Percentiles rank a stretch among this genome's conserved stretches.
Conservation (phyloP, 331 rosid species). For the Telfairia occidentalis region DNA sequence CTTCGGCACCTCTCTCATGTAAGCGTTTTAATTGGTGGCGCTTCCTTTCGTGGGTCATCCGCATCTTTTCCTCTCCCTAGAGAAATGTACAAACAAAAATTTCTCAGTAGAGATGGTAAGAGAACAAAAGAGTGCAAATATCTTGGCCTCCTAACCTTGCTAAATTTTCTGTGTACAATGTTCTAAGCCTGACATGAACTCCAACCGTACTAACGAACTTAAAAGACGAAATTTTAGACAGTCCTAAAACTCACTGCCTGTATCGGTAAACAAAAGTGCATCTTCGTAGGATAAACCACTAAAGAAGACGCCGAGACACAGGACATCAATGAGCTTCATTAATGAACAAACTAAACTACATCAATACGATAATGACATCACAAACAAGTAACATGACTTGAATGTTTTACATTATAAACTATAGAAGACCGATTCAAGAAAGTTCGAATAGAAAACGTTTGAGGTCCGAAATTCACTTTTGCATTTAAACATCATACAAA, state of each 20-base stretch:
- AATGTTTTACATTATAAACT: not conserved
- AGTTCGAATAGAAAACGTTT: not conserved
- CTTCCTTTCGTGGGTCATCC: conserved; percentile 67
- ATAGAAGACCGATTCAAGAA: not conserved
- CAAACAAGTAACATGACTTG: not conserved
- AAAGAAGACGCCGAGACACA: not conserved
- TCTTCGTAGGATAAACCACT: not conserved
- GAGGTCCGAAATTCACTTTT: not conserved
- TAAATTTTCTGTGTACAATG: not conserved
- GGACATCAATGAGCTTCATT: not conserved
- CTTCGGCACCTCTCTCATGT: conserved; percentile 75
- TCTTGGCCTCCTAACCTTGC: not conserved
- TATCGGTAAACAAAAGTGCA: not conserved
- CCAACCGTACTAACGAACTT: not conserved
- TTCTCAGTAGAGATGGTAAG: not conserved
- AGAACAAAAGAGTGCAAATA: not conserved
- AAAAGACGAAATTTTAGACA: not conserved
- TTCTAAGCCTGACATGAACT: not conserved
- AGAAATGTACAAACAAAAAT: conserved; percentile 11
- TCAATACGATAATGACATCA: not conserved
- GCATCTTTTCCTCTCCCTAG: conserved; percentile 95
- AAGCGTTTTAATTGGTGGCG: conserved; percentile 55
- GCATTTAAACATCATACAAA: not conserved
- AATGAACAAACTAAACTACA: not conserved
- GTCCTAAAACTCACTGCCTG: not conserved